Evolutionary conservation across 192 early-diverging fungal genomes (phyloP).

Genomic region (Lobosporangium transversale): DNA sequence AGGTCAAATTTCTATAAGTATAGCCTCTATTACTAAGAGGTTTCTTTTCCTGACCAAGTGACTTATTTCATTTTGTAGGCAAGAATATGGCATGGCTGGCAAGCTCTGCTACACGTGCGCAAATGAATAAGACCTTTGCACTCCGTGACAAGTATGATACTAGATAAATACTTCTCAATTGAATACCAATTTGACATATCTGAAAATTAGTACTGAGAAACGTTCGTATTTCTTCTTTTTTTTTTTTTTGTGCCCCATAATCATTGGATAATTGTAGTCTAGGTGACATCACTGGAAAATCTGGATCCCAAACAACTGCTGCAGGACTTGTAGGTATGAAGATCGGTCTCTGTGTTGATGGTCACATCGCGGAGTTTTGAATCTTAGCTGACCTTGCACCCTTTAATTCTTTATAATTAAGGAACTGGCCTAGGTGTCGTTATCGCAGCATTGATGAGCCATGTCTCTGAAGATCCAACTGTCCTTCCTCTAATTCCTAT

Average conservation of each 20-base stretch:
- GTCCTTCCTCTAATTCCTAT: slow-evolving; percentile 62
- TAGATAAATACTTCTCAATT: neutral
- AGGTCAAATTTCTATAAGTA: neutral
- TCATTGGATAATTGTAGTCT: slow-evolving; percentile 45
- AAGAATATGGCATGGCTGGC: slow-evolving; percentile 91
- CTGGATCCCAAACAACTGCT: slow-evolving; percentile 83
- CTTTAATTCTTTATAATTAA: slow-evolving; percentile 6
- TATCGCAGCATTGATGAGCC: slow-evolving; percentile 59
- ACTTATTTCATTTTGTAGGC: no score
- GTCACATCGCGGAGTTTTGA: no score
- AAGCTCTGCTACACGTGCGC: slow-evolving; percentile 78
- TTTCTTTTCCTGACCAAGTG: no score
- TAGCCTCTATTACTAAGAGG: no score
- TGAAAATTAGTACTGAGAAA: neutral
- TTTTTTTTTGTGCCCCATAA: no score
- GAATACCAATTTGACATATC: neutral
- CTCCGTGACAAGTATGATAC: slow-evolving; percentile 68
- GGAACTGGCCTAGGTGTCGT: slow-evolving; percentile 55
- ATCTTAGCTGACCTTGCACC: no score
- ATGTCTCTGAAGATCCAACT: slow-evolving; percentile 34
- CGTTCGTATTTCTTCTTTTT: neutral
- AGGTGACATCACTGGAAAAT: slow-evolving; percentile 87
- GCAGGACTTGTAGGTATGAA: slow-evolving; percentile 82
- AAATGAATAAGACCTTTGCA: slow-evolving; percentile 84
- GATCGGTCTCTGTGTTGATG: neutral